Percentiles rank a stretch among this genome's conserved stretches.
These are phyloP conservation scores for Leucaena leucocephala DNA, from an alignment of 306 rosid genomes.

Conservation along the genomic window DNA sequence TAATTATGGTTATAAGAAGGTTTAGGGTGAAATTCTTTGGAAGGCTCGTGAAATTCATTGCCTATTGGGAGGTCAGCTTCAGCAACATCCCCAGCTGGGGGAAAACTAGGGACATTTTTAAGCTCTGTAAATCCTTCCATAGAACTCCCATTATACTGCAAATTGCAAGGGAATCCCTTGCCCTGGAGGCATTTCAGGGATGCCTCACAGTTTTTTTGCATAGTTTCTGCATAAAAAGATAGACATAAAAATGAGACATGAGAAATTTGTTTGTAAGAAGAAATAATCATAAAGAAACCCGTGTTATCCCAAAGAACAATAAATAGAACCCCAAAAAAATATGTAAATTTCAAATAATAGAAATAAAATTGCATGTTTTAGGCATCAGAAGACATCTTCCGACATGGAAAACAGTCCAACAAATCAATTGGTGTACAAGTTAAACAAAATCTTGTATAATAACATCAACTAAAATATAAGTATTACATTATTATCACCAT, in stretches of 20 bases:
- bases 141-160: slow-evolving; percentile 63
- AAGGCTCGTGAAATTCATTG: slow-evolving; percentile 61
- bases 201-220: slow-evolving; percentile 83
- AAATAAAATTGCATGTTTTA: slow-evolving; percentile 21
- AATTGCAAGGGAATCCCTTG: slow-evolving; percentile 66
- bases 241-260: slow-evolving; percentile 24
- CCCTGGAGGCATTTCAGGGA: slow-evolving; percentile 83
- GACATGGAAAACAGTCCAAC: not conserved
- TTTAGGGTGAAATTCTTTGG: slow-evolving; percentile 61
- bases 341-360: not conserved
- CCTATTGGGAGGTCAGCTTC: slow-evolving; percentile 53
- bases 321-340: not conserved
- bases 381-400: slow-evolving; percentile 21
- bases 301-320: slow-evolving; percentile 6
- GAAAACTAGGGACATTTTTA: slow-evolving; percentile 52
- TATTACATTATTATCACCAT: not conserved
- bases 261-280: slow-evolving; percentile 19
- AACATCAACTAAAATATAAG: not conserved
- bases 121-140: slow-evolving; percentile 52
- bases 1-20: slow-evolving; percentile 64
- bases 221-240: slow-evolving; percentile 62
- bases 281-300: not conserved
- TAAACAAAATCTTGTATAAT: not conserved
- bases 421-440: slow-evolving; percentile 7
- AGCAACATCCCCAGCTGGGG: slow-evolving; percentile 58